A percentile compares a stretch with the other conserved stretches of the same genome.
These are phyloP conservation scores for Leccinum imitatum DNA, from an alignment of 768 basidiomycete species.

Conservation along the genomic window DNA sequence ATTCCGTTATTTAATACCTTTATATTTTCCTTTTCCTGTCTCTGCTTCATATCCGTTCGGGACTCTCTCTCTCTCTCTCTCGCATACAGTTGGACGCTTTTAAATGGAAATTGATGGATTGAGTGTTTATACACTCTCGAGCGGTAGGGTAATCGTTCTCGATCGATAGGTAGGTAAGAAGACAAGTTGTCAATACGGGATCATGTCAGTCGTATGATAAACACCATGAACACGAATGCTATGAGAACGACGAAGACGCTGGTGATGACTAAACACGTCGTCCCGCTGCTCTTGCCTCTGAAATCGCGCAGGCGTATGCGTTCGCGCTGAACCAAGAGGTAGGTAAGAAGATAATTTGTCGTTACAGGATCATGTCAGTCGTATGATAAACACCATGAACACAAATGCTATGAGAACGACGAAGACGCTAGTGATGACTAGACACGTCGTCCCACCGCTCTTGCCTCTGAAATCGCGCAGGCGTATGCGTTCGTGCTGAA, in stretches of 20 bases:
- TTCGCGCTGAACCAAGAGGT: constrained; percentile 55
- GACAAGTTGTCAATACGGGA: not conserved
- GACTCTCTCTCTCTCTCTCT: constrained; percentile 4
- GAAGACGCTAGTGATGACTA: constrained; percentile 61
- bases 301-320: constrained; percentile 60
- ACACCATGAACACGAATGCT: constrained; percentile 70
- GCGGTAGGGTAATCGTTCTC: not conserved
- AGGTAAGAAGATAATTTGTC: too few species aligned
- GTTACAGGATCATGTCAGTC: constrained; percentile 38
- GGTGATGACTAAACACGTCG: constrained; percentile 69
- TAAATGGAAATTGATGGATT: not conserved
- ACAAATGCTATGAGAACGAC: constrained; percentile 69
- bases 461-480: constrained; percentile 62
- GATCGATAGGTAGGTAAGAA: not conserved
- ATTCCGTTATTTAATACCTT: constrained; percentile 3
- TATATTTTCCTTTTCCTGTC: not conserved
- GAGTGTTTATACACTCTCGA: not conserved
- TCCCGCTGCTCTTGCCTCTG: constrained; percentile 60
- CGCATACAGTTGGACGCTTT: not conserved
- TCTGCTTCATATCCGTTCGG: constrained; percentile 11
- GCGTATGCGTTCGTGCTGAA: constrained; percentile 63
- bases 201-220: constrained; percentile 65
- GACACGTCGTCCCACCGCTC: constrained; percentile 70
- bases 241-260: constrained; percentile 65
- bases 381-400: constrained; percentile 70